Evolutionary conservation across 108 stramenopile species (phyloP).

Genomic region (Cafeteria roenbergensis): DNA sequence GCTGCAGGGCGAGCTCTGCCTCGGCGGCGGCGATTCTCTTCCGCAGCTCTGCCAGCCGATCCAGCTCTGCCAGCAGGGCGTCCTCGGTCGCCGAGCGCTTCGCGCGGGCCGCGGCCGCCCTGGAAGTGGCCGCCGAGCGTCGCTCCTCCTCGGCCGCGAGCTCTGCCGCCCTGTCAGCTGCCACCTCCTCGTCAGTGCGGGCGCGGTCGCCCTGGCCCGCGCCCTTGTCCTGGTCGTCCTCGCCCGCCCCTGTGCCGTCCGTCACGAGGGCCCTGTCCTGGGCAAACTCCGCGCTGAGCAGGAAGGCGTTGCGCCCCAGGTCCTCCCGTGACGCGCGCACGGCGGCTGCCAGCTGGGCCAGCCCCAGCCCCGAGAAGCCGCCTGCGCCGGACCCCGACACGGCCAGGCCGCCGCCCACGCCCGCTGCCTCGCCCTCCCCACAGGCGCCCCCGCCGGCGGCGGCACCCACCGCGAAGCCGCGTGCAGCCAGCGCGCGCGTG

Average conservation of each 20-base stretch:
- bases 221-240: not conserved
- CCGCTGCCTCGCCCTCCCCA: not conserved
- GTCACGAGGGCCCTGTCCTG: not conserved
- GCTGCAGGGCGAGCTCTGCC: not conserved
- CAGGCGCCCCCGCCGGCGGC: too few relatives aligned
- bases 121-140: not conserved
- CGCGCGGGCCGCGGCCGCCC: not conserved
- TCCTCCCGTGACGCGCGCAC: not conserved
- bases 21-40: not conserved
- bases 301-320: not conserved
- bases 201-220: not conserved
- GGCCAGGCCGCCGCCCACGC: not conserved
- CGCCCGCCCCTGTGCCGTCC: not conserved
- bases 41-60: not conserved
- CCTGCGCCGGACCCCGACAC: too few relatives aligned
- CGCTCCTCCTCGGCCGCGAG: not conserved
- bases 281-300: not conserved
- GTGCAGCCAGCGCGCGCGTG: too few relatives aligned
- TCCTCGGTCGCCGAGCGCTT: constrained; percentile 6
- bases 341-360: not conserved
- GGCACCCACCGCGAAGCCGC: too few relatives aligned
- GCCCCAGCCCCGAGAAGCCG: too few relatives aligned
- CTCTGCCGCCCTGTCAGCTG: not conserved
- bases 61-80: not conserved
- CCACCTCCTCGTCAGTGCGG: not conserved